Percentiles rank a stretch among this genome's conserved stretches.
Conservation (phyloP, 768 basidiomycete genomes). For the Rhodotorula diobovata region DNA sequence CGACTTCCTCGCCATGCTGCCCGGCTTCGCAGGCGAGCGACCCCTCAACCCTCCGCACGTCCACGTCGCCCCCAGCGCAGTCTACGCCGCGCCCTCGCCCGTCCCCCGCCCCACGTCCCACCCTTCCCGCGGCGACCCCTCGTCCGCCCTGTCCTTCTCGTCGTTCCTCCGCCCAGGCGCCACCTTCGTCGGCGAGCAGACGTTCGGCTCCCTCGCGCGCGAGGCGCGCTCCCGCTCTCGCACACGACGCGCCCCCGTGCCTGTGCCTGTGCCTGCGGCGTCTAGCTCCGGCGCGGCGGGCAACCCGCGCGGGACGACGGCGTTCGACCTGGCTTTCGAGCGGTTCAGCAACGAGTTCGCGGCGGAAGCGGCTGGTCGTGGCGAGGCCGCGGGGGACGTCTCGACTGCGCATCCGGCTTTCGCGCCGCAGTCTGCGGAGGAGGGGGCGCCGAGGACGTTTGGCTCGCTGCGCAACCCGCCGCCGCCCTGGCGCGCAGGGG, state of each 20-base stretch:
- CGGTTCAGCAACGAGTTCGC: not conserved
- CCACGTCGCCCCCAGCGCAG: not conserved
- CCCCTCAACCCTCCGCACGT: slow-evolving; percentile 19
- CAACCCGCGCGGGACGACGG: too few relatives aligned
- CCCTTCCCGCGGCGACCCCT: slow-evolving; percentile 3
- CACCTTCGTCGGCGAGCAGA: slow-evolving; percentile 32
- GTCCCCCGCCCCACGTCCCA: not conserved
- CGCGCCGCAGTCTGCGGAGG: not conserved
- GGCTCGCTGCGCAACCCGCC: not conserved
- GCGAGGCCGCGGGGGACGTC: too few relatives aligned
- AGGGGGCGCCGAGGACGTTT: not conserved
- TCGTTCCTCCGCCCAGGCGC: slow-evolving; percentile 35
- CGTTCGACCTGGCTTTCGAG: too few relatives aligned
- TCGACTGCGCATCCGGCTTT: slow-evolving; percentile 13
- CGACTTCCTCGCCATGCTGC: not conserved
- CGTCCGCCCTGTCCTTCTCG: slow-evolving; percentile 21
- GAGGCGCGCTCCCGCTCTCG: not conserved
- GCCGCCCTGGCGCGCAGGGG: not conserved
- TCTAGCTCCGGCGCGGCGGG: too few relatives aligned
- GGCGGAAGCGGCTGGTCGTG: too few relatives aligned
- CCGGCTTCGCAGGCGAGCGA: slow-evolving; percentile 2
- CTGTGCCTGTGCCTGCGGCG: too few relatives aligned
- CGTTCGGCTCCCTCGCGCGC: slow-evolving; percentile 15
- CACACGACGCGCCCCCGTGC: too few relatives aligned
- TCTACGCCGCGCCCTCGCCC: not conserved